These are phyloP conservation scores for Mycena chlorophos DNA, from an alignment of 768 basidiomycete species.

Conservation along the genomic window DNA sequence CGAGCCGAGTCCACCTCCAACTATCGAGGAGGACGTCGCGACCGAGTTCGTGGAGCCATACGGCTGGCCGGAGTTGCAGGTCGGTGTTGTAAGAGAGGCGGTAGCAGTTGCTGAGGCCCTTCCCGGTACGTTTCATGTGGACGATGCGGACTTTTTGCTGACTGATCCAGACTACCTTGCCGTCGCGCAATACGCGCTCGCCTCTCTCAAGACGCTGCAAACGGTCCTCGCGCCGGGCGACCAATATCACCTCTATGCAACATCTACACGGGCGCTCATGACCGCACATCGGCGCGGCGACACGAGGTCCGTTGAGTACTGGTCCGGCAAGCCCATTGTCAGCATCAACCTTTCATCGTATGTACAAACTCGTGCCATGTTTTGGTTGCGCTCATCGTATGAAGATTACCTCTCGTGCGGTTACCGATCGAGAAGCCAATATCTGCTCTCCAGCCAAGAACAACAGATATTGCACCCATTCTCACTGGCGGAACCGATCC, in stretches of 20 bases:
- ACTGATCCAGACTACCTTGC: conserved; percentile 67
- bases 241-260: conserved; percentile 76
- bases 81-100: conserved; percentile 91
- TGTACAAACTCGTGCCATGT: conserved; percentile 28
- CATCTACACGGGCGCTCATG: conserved; percentile 68
- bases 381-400: not conserved
- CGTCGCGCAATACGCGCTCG: conserved; percentile 88
- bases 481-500: conserved; percentile 67
- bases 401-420: conserved; percentile 69
- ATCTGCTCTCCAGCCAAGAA: conserved; percentile 48
- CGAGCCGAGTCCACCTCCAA: conserved; percentile 17
- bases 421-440: conserved; percentile 72
- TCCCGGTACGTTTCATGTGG: conserved; percentile 59
- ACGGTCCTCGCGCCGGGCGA: conserved; percentile 69
- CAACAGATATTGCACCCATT: conserved; percentile 46
- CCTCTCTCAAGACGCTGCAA: conserved; percentile 75
- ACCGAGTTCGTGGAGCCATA: conserved; percentile 53
- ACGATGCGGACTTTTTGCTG: not conserved
- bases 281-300: conserved; percentile 81
- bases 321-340: conserved; percentile 80
- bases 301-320: conserved; percentile 71
- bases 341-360: conserved; percentile 80
- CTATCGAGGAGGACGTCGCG: conserved; percentile 43
- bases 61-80: conserved; percentile 95
- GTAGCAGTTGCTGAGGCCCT: conserved; percentile 88